Percentiles rank a stretch among this genome's conserved stretches.
Conservation (phyloP, 2,329 filamentous ascomycete genomes). For the Penicillium digitatum region DNA sequence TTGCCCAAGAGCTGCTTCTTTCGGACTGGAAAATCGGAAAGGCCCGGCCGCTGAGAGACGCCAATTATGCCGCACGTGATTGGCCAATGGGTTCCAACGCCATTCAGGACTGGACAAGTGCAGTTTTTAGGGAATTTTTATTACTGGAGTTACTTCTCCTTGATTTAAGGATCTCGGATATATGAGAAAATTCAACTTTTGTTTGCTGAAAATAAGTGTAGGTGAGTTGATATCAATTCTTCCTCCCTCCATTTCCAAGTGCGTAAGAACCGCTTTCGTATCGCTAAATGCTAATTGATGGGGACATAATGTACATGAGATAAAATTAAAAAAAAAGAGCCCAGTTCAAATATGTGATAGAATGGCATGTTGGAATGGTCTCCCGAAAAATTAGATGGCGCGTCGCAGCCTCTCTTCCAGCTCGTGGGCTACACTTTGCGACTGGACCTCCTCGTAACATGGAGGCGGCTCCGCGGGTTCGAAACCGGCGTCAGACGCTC, state of each 20-base stretch:
- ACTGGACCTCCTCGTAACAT: conserved; percentile 86
- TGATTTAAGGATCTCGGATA: background rate
- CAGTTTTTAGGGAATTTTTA: background rate
- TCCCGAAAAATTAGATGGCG: conserved; percentile 21
- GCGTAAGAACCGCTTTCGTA: conserved; percentile 9
- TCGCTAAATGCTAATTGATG: conserved; percentile 12
- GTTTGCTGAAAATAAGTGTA: background rate
- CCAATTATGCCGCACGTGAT: conserved; percentile 42
- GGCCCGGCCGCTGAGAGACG: conserved; percentile 37
- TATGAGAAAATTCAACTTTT: too few relatives aligned
- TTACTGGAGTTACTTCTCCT: background rate
- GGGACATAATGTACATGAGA: conserved; percentile 18
- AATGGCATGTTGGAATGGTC: background rate
- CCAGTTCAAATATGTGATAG: background rate
- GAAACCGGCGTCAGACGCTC: conserved; percentile 31
- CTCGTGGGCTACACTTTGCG: conserved; percentile 70
- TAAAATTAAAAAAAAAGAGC: background rate
- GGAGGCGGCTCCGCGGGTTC: conserved; percentile 72
- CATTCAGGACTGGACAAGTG: background rate
- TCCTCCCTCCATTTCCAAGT: conserved; percentile 3
- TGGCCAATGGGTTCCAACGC: conserved; percentile 23
- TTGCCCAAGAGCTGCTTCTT: conserved; percentile 31
- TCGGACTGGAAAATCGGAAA: conserved; percentile 42
- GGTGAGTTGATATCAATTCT: background rate
- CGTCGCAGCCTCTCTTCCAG: conserved; percentile 57